Percentiles rank a stretch among this genome's conserved stretches.
Conservation (phyloP, 768 basidiomycete species). For the Pilatotrama ljubarskyi region DNA sequence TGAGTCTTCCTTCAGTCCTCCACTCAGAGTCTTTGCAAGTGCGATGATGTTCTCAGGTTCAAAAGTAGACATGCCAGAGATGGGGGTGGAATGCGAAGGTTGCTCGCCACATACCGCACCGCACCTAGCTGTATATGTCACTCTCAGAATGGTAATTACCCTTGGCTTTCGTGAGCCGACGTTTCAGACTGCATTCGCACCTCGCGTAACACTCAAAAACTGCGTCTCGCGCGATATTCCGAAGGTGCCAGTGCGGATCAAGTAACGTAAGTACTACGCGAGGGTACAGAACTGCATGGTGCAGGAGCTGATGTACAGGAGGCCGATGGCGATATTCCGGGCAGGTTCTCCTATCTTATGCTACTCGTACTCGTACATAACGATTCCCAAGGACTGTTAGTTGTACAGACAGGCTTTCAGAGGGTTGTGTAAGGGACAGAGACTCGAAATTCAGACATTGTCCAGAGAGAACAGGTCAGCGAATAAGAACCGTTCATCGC, state of each 20-base stretch:
- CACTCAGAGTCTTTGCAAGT: not conserved
- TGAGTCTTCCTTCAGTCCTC: not conserved
- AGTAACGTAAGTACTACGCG: no score
- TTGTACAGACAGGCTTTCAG: not conserved
- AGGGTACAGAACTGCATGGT: no score
- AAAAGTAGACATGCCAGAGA: constrained; percentile 17
- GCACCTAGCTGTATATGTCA: not conserved
- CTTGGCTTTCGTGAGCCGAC: no score
- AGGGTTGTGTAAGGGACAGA: not conserved
- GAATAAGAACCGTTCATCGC: not conserved
- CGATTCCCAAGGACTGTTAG: not conserved
- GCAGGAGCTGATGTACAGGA: no score
- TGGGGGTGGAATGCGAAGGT: not conserved
- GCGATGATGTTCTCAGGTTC: constrained; percentile 9
- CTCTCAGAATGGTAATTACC: not conserved
- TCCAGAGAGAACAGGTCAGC: not conserved
- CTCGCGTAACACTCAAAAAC: no score
- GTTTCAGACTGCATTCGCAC: no score
- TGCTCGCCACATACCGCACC: not conserved
- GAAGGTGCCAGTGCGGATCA: no score
- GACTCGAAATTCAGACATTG: not conserved
- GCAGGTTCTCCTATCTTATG: no score
- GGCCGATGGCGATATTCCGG: no score
- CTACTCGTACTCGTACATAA: no score
- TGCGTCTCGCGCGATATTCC: no score